These are phyloP conservation scores for Psidium guajava DNA, from an alignment of 345 rosid genomes.

Conservation along the genomic window DNA sequence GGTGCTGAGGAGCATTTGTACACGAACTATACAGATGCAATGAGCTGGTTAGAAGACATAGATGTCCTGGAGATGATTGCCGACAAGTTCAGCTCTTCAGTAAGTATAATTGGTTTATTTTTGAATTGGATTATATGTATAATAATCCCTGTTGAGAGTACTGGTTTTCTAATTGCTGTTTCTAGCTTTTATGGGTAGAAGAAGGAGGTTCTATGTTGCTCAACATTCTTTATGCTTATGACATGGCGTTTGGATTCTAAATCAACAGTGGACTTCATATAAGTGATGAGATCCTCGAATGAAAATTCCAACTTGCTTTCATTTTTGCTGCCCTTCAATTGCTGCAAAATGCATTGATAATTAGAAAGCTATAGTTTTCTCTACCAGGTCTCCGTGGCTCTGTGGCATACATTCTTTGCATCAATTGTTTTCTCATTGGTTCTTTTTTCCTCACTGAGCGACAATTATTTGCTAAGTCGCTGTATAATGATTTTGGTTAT, in stretches of 20 bases:
- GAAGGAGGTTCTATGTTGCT: neutral
- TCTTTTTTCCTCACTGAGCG: neutral
- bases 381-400: neutral
- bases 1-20: slow-evolving; percentile 91
- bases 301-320: neutral
- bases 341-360: neutral
- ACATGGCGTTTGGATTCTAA: neutral
- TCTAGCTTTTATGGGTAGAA: neutral
- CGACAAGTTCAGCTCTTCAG: slow-evolving; percentile 86
- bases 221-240: neutral
- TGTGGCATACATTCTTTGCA: neutral
- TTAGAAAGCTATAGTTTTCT: neutral
- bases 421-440: neutral
- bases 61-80: slow-evolving; percentile 85
- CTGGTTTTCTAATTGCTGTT: neutral
- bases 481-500: neutral
- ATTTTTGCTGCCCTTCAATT: neutral
- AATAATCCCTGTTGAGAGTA: neutral
- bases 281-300: neutral
- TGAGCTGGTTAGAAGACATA: slow-evolving; percentile 87
- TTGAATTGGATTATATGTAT: neutral
- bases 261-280: neutral
- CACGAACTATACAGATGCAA: slow-evolving; percentile 50
- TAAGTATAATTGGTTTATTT: slow-evolving; percentile 22
- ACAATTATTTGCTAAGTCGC: neutral